Evolutionary conservation across 1,139 yeast species (phyloP).

Genomic region (Geotrichum australiense): DNA sequence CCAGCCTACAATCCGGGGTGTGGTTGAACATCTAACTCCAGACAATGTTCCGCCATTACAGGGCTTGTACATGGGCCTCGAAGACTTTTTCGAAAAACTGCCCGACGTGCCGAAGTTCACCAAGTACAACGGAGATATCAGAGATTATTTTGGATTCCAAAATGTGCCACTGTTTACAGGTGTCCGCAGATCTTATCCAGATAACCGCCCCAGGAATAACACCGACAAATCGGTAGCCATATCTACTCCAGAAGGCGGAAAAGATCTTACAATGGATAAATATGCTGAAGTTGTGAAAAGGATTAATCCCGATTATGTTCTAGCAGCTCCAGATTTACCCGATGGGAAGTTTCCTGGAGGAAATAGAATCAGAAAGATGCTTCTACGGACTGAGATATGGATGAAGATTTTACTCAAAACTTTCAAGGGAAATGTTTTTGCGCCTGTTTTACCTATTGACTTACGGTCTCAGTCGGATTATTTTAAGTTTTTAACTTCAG

Average conservation of each 20-base stretch:
- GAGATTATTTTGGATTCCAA: constrained; percentile 18
- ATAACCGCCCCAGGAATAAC: constrained; percentile 33
- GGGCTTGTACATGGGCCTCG: constrained; percentile 29
- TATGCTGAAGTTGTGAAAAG: constrained; percentile 23
- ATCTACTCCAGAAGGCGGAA: constrained; percentile 36
- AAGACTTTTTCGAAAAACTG: constrained; percentile 24
- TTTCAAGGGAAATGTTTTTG: constrained; percentile 24
- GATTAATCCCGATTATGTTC: constrained; percentile 30
- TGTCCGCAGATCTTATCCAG: constrained; percentile 30
- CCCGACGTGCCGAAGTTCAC: constrained; percentile 13
- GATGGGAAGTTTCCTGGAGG: constrained; percentile 30
- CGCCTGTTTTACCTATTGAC: constrained; percentile 31
- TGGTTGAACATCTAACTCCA: constrained; percentile 39
- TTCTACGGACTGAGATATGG: constrained; percentile 33
- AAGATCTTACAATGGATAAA: constrained; percentile 27
- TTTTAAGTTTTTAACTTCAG: constrained; percentile 21
- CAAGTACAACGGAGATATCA: background rate
- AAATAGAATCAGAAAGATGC: constrained; percentile 36
- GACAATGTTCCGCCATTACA: constrained; percentile 29
- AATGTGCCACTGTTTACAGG: constrained; percentile 18
- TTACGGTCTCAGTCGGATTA: constrained; percentile 25
- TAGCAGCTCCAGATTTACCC: constrained; percentile 34
- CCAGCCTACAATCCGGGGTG: constrained; percentile 36
- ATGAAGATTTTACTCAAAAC: constrained; percentile 22
- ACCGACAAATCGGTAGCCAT: constrained; percentile 30